Evolutionary conservation across 129 eudicot species (phyloP), one percentile per base, ranked within the genome.

Genomic region (Centella asiatica): DNA sequence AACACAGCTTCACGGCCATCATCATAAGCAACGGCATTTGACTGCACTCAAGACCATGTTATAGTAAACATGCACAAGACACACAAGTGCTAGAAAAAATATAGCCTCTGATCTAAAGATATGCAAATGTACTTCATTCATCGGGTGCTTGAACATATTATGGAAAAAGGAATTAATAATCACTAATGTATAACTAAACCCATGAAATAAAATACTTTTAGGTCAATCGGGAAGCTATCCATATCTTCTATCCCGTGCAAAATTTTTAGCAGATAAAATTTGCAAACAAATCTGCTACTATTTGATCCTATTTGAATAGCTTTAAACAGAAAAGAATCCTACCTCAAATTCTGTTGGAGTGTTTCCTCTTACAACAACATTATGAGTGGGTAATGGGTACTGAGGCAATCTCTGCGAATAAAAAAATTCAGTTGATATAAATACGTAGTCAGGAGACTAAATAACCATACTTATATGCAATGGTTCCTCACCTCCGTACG

Each of bases 371-470:
- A 68, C 50, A 66, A 84, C 86, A 37, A 87, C 89, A 44, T 82
- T 74, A 57, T 92, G 96, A 4, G 96, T 92, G 1, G 99, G 99
- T 58, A 92, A 77, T 0, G 99, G 90, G 57, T 81, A 92, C 37
- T 76, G 92, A 24, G 99, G 99, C 57, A 92, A 50, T 32, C 68
- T 82, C 99, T 92, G 88, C 70, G 67, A 18, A 56, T 0, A 19
- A 20, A 22, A 37, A 6, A 33, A 11, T 34, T 27, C 1, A 2
- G 4, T 47, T 15, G 31, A 15, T 6, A 19, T 37, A 33, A 25
- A 60, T 24, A 68, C 11, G 22, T 6, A 0, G 15, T 1, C 17
- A 68, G 31, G 22, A 0, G 25, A 46, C n/a, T 5, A 33, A 44
- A 20, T 0, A 32, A n/a, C 2, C 1, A 44, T 24, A 39, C 19